phyloP scores from a whole-genome alignment of 2,329 filamentous ascomycete genomes.

The Calonectria hongkongensis region DNA sequence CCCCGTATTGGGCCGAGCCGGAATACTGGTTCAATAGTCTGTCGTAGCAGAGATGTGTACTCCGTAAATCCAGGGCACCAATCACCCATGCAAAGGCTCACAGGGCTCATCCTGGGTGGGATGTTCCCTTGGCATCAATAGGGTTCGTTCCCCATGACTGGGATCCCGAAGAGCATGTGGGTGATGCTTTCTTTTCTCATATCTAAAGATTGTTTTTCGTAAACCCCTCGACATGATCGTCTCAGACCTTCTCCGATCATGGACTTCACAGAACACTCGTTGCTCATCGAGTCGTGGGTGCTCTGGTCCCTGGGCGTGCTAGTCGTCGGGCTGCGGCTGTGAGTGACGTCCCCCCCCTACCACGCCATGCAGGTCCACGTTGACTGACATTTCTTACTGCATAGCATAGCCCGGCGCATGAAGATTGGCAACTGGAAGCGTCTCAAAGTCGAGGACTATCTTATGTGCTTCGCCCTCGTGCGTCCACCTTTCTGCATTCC shows the following conservation, averaged over 20 bases:
- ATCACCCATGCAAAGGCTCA: neutral
- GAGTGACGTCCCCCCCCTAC: constrained; percentile 35
- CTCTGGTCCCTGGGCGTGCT: constrained; percentile 54
- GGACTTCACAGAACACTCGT: constrained; percentile 49
- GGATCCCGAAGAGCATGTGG: neutral
- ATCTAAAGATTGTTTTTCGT: neutral
- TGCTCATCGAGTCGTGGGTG: constrained; percentile 57
- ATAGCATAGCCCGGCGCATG: constrained; percentile 56
- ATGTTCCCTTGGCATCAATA: constrained; percentile 9
- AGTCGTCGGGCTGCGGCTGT: constrained; percentile 53
- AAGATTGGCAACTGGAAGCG: constrained; percentile 66
- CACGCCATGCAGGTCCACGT: neutral
- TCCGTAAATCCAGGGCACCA: neutral
- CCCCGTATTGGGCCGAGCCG: neutral
- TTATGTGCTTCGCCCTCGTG: constrained; percentile 71
- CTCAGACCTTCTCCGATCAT: constrained; percentile 41
- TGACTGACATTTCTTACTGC: constrained; percentile 9
- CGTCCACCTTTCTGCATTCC: neutral
- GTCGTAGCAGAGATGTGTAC: neutral
- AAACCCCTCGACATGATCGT: constrained; percentile 5
- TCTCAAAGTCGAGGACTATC: constrained; percentile 74
- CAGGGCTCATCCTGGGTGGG: constrained; percentile 16
- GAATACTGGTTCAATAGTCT: neutral
- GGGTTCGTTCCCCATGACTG: neutral
- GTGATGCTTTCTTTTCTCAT: constrained; percentile 16